Conservation (phyloP, 2,329 filamentous ascomycete species). For the Chalaropsis ovoidea region DNA sequence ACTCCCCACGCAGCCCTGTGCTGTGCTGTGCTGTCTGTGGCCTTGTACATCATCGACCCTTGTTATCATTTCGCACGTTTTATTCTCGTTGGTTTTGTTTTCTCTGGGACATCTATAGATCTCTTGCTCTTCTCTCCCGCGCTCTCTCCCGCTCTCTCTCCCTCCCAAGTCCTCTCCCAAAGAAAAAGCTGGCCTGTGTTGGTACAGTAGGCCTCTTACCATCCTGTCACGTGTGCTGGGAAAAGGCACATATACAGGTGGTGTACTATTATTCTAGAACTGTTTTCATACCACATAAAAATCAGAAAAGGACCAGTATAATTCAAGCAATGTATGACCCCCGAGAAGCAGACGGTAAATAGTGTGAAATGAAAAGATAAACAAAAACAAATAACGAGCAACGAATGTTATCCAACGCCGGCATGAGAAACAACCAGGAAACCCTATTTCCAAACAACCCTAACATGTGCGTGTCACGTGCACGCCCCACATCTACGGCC, state of each 20-base stretch:
- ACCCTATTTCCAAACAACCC: background rate
- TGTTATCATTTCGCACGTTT: background rate
- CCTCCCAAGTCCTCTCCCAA: background rate
- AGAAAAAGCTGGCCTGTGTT: background rate
- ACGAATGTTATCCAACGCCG: background rate
- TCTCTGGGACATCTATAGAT: conserved; percentile 3
- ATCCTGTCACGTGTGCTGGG: background rate
- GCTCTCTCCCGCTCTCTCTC: background rate
- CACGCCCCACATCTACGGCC: conserved; percentile 32
- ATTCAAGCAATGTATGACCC: background rate
- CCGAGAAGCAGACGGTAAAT: background rate
- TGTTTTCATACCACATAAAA: background rate
- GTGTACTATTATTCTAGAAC: background rate
- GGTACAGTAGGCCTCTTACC: background rate
- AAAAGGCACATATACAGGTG: background rate
- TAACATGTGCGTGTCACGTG: background rate
- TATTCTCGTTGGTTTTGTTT: background rate
- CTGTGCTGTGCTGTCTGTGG: no score
- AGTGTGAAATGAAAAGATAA: background rate
- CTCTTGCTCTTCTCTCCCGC: background rate
- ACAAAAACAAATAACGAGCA: background rate
- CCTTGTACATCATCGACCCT: background rate
- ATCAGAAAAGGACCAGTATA: background rate
- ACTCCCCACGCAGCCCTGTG: background rate
- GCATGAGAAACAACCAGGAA: background rate